A percentile compares a stretch with the other conserved stretches of the same genome.
phyloP scores from a whole-genome alignment of 169 alveolate genomes.

The Blepharisma undulans region DNA sequence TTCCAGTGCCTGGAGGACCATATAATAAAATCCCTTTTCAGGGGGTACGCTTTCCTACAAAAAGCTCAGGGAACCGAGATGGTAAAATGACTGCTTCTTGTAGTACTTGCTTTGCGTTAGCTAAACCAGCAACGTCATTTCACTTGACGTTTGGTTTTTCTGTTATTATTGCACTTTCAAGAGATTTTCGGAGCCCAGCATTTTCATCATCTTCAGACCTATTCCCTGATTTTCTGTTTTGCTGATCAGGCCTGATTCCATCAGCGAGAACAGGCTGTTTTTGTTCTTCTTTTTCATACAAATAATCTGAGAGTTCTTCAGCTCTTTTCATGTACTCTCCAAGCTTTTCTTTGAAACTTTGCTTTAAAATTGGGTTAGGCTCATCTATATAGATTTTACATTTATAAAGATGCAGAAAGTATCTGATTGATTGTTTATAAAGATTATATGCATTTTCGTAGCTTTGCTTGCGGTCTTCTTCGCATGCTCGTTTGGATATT shows the following conservation, averaged over 20 bases:
- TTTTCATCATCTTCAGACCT: conserved; percentile 20
- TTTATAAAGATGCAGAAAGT: conserved; percentile 18
- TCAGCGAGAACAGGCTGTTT: neutral
- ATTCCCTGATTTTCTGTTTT: neutral
- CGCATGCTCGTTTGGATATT: conserved; percentile 42
- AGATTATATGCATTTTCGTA: conserved; percentile 50
- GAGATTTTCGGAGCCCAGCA: conserved; percentile 56
- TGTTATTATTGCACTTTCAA: conserved; percentile 80
- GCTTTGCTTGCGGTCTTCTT: conserved; percentile 39
- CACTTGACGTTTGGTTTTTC: conserved; percentile 93
- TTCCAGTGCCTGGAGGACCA: conserved; percentile 99
- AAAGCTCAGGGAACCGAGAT: conserved; percentile 92
- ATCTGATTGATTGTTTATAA: conserved; percentile 45
- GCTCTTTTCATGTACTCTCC: conserved; percentile 10
- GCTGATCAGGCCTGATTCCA: neutral
- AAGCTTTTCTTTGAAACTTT: neutral
- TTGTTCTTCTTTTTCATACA: neutral
- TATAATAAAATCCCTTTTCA: conserved; percentile 90
- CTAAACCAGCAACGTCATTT: conserved; percentile 96
- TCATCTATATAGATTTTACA: conserved; percentile 32
- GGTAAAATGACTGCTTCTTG: conserved; percentile 97
- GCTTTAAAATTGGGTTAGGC: conserved; percentile 1
- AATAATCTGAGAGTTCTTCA: neutral
- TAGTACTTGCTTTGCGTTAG: conserved; percentile 90
- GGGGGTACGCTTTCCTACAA: conserved; percentile 90